A percentile compares a stretch with the other conserved stretches of the same genome.
phyloP scores from a whole-genome alignment of 495 filamentous ascomycete species.

The Penicillium soppii region DNA sequence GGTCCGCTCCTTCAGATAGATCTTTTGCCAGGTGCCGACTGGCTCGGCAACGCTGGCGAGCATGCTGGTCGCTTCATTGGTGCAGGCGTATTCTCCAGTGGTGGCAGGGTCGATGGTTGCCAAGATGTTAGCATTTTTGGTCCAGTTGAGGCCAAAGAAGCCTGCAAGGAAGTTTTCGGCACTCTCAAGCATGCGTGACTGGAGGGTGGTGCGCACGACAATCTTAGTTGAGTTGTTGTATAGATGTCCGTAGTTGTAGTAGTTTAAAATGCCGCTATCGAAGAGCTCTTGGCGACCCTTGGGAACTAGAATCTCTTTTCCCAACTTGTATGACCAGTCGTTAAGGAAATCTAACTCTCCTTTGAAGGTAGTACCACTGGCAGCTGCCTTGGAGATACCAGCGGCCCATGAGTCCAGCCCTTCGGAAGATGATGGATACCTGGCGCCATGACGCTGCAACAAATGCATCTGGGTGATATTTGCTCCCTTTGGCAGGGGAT shows the following conservation, averaged over 20 bases:
- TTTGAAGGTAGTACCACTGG: conserved; percentile 33
- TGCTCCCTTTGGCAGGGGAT: conserved; percentile 51
- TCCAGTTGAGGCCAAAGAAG: conserved; percentile 62
- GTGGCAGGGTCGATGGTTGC: conserved; percentile 46
- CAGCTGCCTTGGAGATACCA: conserved; percentile 31
- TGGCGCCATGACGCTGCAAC: conserved; percentile 43
- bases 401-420: conserved; percentile 29
- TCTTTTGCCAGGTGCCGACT: conserved; percentile 32
- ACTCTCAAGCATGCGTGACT: conserved; percentile 50
- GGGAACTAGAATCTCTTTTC: conserved; percentile 51
- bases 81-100: conserved; percentile 37
- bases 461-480: conserved; percentile 56
- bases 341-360: conserved; percentile 54
- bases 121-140: conserved; percentile 51
- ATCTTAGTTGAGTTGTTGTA: conserved; percentile 62
- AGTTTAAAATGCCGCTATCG: conserved; percentile 52
- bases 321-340: conserved; percentile 45
- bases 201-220: conserved; percentile 58
- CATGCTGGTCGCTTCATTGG: conserved; percentile 27
- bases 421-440: conserved; percentile 38
- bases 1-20: conserved; percentile 50
- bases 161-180: conserved; percentile 50
- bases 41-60: conserved; percentile 4
- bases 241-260: conserved; percentile 60
- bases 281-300: conserved; percentile 51